Conservation (phyloP, 2,329 filamentous ascomycete genomes). For the Sporothrix dimorphospora region DNA sequence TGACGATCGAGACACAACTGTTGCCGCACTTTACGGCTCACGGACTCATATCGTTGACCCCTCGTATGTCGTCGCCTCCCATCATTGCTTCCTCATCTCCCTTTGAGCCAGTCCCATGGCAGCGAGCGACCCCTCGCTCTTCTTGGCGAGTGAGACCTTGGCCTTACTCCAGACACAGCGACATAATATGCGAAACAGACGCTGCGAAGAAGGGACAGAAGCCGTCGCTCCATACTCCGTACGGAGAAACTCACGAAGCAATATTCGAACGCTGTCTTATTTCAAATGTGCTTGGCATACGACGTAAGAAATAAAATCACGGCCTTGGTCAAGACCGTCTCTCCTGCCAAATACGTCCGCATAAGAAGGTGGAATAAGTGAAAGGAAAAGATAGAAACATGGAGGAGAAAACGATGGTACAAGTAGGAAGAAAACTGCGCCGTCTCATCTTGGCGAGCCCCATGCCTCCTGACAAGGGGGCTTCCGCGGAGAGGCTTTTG, state of each 20-base stretch:
- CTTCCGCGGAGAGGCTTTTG: neutral
- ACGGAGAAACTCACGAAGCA: too few species aligned
- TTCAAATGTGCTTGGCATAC: conserved; percentile 12
- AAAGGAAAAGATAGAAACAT: neutral
- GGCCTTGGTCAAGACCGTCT: neutral
- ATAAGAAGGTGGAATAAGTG: neutral
- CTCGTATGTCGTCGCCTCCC: neutral
- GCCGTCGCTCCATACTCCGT: neutral
- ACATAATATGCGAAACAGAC: conserved; percentile 1
- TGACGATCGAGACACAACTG: neutral
- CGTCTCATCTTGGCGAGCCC: neutral
- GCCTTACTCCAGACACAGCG: neutral
- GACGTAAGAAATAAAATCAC: conserved; percentile 3
- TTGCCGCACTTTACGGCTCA: neutral
- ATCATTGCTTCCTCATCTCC: neutral
- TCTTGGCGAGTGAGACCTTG: conserved; percentile 4
- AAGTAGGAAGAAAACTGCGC: neutral
- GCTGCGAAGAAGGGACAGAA: neutral
- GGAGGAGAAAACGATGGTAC: neutral
- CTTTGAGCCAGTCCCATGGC: neutral
- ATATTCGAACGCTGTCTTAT: neutral
- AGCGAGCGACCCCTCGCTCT: neutral
- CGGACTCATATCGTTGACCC: neutral
- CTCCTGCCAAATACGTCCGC: neutral
- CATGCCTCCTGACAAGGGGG: neutral